These are phyloP conservation scores for Inga oerstediana DNA, from an alignment of 306 rosid species.

Conservation along the genomic window DNA sequence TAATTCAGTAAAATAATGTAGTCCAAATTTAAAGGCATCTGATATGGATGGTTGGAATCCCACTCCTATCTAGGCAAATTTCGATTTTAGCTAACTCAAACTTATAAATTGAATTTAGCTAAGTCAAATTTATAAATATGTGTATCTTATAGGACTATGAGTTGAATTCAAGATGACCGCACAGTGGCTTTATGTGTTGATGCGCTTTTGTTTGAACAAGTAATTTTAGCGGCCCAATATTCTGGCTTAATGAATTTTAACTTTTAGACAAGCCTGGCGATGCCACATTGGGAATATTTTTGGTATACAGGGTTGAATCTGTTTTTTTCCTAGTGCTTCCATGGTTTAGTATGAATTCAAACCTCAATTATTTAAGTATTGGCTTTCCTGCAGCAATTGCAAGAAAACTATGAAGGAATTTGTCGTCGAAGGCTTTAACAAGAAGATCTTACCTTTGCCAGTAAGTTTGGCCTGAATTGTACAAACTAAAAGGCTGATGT, in stretches of 20 bases:
- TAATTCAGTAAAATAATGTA: neutral
- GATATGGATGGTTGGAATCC: neutral
- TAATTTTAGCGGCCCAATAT: neutral
- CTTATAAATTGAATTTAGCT: neutral
- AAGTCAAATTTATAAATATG: neutral
- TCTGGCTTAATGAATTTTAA: neutral
- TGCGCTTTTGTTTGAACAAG: neutral
- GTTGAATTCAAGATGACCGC: neutral
- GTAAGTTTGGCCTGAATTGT: conserved; percentile 43
- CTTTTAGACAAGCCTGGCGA: neutral
- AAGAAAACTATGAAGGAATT: conserved; percentile 48
- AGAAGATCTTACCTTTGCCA: conserved; percentile 63
- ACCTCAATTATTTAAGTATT: neutral
- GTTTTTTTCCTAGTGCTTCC: neutral
- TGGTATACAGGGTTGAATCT: neutral
- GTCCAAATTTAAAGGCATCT: neutral
- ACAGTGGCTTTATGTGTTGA: neutral
- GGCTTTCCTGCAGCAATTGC: conserved; percentile 56
- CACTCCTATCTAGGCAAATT: neutral
- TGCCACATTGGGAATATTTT: neutral
- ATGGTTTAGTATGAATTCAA: neutral
- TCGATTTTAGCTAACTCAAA: neutral
- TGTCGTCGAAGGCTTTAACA: conserved; percentile 50
- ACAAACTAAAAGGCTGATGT: neutral
- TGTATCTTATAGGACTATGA: neutral